Conservation (phyloP, 352 stramenopile genomes). For the Phytophthora citrophthora region DNA sequence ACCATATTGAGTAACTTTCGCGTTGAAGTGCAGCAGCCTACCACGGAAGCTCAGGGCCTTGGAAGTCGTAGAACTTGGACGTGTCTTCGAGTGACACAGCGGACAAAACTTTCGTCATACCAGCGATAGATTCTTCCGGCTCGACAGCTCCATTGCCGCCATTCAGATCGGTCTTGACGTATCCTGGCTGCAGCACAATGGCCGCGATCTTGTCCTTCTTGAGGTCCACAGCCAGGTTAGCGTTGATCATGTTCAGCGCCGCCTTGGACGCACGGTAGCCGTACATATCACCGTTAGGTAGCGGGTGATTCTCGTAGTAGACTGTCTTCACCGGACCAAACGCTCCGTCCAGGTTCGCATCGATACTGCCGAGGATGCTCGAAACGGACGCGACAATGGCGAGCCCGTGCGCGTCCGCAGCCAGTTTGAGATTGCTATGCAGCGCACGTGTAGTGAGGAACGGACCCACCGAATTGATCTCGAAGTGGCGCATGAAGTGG, state of each 20-base stretch:
- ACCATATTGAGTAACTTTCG: too few relatives aligned
- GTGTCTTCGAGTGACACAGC: constrained; percentile 37
- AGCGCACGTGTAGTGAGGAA: constrained; percentile 60
- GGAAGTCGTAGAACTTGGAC: constrained; percentile 59
- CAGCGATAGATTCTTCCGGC: constrained; percentile 32
- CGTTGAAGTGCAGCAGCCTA: constrained; percentile 10
- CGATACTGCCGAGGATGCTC: constrained; percentile 29
- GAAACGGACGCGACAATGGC: constrained; percentile 47
- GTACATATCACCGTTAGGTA: constrained; percentile 44
- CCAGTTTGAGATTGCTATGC: constrained; percentile 46
- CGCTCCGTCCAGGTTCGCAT: constrained; percentile 14
- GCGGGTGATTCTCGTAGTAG: constrained; percentile 16
- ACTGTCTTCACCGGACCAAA: constrained; percentile 25
- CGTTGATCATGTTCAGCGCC: constrained; percentile 71
- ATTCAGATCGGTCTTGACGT: constrained; percentile 56
- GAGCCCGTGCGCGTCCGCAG: constrained; percentile 17
- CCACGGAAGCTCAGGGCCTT: constrained; percentile 47
- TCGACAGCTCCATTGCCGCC: constrained; percentile 26
- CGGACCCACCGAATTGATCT: constrained; percentile 64
- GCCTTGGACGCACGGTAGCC: constrained; percentile 72
- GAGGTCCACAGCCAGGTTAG: constrained; percentile 47
- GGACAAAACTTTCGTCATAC: constrained; percentile 38
- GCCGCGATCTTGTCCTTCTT: constrained; percentile 49
- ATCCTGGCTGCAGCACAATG: constrained; percentile 53
- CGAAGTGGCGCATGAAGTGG: constrained; percentile 54